phyloP scores from a whole-genome alignment of 2,329 filamentous ascomycete genomes.

The Dactylellina haptotyla region DNA sequence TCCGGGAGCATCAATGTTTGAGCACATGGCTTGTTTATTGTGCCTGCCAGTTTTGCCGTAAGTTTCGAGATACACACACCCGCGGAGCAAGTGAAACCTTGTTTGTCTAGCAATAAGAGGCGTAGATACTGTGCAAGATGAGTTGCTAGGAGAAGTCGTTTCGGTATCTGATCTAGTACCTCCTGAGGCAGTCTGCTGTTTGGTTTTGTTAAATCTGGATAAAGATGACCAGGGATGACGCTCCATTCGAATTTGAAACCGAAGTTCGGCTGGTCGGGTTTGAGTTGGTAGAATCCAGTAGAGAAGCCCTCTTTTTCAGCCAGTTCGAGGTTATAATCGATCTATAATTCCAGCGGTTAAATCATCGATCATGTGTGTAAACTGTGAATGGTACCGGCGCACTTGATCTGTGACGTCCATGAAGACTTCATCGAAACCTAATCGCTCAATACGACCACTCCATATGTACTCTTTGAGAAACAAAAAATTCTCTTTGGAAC shows the following conservation, averaged over 20 bases:
- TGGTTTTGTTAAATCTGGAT: conserved; percentile 60
- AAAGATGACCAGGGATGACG: conserved; percentile 72
- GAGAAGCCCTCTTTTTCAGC: conserved; percentile 67
- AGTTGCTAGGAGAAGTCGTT: conserved; percentile 78
- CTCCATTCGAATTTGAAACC: conserved; percentile 84
- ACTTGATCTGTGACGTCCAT: conserved; percentile 79
- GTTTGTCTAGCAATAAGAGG: conserved; percentile 75
- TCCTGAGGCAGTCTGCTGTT: conserved; percentile 54
- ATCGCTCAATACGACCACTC: conserved; percentile 78
- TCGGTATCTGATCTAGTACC: conserved; percentile 62
- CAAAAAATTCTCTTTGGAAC: conserved; percentile 80
- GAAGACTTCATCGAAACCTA: conserved; percentile 92
- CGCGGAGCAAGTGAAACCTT: conserved; percentile 86
- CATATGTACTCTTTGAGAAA: conserved; percentile 79
- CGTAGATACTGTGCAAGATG: conserved; percentile 82
- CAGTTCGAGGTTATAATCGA: conserved; percentile 77
- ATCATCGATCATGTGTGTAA: conserved; percentile 62
- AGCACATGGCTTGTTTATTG: conserved; percentile 82
- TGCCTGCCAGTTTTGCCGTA: conserved; percentile 84
- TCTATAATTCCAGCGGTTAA: conserved; percentile 63
- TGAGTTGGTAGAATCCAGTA: conserved; percentile 81
- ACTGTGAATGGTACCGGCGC: background rate
- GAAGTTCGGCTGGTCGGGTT: conserved; percentile 75
- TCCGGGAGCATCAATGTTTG: conserved; percentile 85
- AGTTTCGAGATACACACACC: conserved; percentile 89